A percentile compares a stretch with the other conserved stretches of the same genome.
phyloP scores from a whole-genome alignment of 106 monocot species.

The Platanthera zijinensis region DNA sequence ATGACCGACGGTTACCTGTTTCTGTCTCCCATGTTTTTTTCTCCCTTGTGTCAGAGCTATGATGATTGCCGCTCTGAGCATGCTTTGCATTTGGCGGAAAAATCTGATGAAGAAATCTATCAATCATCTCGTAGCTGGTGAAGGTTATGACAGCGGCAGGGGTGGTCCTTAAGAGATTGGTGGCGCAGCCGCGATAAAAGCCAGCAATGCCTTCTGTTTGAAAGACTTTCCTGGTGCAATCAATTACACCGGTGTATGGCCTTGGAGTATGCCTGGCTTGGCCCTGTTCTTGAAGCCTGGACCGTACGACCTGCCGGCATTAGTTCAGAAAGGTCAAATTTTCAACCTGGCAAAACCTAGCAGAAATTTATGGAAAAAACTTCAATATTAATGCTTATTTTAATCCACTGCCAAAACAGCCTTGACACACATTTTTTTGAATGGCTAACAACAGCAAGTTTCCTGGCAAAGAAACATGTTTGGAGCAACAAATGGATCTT shows the following conservation, averaged over 20 bases:
- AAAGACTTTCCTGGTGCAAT: conserved; percentile 66
- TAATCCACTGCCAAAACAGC: background rate
- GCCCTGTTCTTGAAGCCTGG: conserved; percentile 85
- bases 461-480: background rate
- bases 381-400: background rate
- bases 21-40: background rate
- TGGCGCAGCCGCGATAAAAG: conserved; percentile 69
- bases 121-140: conserved; percentile 85
- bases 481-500: no score
- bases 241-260: conserved; percentile 51
- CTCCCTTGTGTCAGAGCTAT: no score
- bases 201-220: conserved; percentile 65
- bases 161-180: conserved; percentile 85
- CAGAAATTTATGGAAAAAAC: no score
- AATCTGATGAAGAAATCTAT: conserved; percentile 42
- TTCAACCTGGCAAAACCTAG: background rate
- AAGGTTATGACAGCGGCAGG: conserved; percentile 91
- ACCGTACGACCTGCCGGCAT: conserved; percentile 57
- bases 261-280: conserved; percentile 26
- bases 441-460: background rate
- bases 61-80: background rate
- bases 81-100: conserved; percentile 20
- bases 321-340: background rate
- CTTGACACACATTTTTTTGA: background rate
- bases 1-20: background rate